These are phyloP conservation scores for Epichloe gansuensis DNA, from an alignment of 2,329 filamentous ascomycete genomes.

Conservation along the genomic window DNA sequence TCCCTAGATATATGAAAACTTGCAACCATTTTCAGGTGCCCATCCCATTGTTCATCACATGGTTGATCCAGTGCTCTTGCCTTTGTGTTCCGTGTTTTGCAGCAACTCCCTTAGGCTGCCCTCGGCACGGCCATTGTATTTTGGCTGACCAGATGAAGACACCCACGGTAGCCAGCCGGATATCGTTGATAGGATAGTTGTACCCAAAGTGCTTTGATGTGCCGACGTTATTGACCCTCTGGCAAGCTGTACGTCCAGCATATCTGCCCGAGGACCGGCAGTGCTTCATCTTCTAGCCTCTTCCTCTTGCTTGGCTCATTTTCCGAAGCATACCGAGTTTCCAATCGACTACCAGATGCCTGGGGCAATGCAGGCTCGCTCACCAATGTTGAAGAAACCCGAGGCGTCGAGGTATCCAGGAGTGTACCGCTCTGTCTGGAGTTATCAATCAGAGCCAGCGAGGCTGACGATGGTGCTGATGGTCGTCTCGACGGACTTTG, in stretches of 20 bases:
- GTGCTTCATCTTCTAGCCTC: neutral
- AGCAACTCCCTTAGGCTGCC: conserved; percentile 3
- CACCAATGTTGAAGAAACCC: conserved; percentile 30
- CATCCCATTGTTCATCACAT: neutral
- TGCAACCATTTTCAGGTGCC: neutral
- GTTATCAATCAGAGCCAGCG: conserved; percentile 26
- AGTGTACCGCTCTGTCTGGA: conserved; percentile 21
- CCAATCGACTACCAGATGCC: conserved; percentile 39
- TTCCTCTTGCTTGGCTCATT: conserved; percentile 1
- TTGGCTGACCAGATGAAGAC: conserved; percentile 6
- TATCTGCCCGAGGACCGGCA: conserved; percentile 8
- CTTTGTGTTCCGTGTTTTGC: neutral
- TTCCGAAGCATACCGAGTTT: conserved; percentile 26
- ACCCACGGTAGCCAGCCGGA: conserved; percentile 36
- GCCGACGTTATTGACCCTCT: conserved; percentile 17
- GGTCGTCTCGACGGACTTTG: conserved; percentile 14
- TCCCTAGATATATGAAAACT: too few species aligned
- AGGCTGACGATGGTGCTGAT: conserved; percentile 20
- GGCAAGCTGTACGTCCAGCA: conserved; percentile 15
- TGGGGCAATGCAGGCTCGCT: conserved; percentile 45
- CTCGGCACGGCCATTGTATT: conserved; percentile 2
- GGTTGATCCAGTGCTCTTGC: neutral
- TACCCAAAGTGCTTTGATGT: conserved; percentile 13
- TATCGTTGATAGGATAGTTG: conserved; percentile 26
- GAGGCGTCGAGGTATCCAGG: conserved; percentile 18